Conservation (phyloP, 345 rosid species). For the Hibiscus syriacus region DNA sequence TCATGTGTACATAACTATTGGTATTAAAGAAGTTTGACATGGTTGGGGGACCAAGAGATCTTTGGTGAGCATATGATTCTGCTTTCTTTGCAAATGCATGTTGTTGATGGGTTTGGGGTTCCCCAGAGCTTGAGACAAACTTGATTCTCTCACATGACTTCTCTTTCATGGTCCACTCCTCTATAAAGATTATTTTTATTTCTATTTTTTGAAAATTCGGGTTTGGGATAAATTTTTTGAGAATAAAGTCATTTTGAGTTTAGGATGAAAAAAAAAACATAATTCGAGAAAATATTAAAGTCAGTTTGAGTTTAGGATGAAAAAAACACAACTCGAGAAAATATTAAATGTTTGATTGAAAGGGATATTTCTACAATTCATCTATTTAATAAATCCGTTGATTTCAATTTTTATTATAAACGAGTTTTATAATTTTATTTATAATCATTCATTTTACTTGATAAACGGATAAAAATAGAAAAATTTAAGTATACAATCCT, state of each 20-base stretch:
- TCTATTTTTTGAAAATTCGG: background rate
- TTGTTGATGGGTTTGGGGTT: background rate
- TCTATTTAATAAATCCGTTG: background rate
- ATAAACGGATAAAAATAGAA: too few species aligned
- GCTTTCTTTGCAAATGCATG: background rate
- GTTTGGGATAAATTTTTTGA: too few species aligned
- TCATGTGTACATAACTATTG: background rate
- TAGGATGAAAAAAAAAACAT: too few species aligned
- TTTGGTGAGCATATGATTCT: conserved; percentile 10
- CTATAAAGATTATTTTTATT: too few species aligned
- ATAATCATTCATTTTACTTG: too few species aligned
- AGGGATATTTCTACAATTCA: background rate
- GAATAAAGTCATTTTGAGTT: too few species aligned
- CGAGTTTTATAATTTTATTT: too few species aligned
- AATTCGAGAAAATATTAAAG: too few species aligned
- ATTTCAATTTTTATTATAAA: too few species aligned
- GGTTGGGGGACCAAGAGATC: conserved; percentile 10
- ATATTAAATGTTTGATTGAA: background rate
- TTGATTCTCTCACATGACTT: background rate
- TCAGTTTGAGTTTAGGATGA: too few species aligned
- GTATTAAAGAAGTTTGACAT: background rate
- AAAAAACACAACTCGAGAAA: too few species aligned
- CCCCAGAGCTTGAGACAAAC: background rate
- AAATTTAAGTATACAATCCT: too few species aligned
- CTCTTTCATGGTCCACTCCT: background rate